Base-by-base conservation (phyloP, 2,329 filamentous ascomycete species). In the Penicillium olsonii region DNA sequence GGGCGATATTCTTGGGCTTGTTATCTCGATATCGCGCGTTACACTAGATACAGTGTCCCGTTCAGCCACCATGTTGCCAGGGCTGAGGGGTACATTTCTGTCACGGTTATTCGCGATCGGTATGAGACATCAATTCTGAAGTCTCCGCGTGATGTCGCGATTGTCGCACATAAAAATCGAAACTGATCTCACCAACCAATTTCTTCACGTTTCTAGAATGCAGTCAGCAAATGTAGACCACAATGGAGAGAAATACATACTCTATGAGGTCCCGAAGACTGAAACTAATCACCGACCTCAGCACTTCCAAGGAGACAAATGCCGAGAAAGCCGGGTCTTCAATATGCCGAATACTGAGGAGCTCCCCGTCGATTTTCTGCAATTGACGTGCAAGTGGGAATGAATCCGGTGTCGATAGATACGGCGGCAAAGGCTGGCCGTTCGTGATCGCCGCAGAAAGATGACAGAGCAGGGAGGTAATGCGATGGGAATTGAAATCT, bases 271-370 rank as follows among this genome's bases (percentile, higher is more conserved):
- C 61, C 41, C 59, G 60, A 43, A 69, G 50, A 18, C 58, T 62
- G 34, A 60, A 64, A 29, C 61, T 63, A 12, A 68, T 56, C 42
- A 68, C 61, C 7, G 62, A 65, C 33, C 66, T 59, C 37, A 68
- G 15, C 9, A 90, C 83, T 64, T 90, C 86, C 53, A 89, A 74
- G 11, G 88, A 81, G 0, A 87, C 86, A 68, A 90, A 90, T 35
- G 85, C 84, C 7, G 84, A 82, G 68, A 88, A 90, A 0, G 85
- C 85, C 0, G 84, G 84, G 62, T 89, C 84, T 10, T 82, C 78
- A 45, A 89, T 78, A 65, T 89, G 84, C 43, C 75, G 68, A 3
- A 87, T 72, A 59, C 79, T 81, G 38, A 89, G 64, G 18, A 88
- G 78, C 47, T 81, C 78, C 6, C 70, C 68, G 57, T 85, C 80